Percentiles rank a stretch among this genome's conserved stretches.
These are phyloP conservation scores for Wickerhamiella domercqiae DNA, from an alignment of 805 yeast genomes.

Conservation along the genomic window DNA sequence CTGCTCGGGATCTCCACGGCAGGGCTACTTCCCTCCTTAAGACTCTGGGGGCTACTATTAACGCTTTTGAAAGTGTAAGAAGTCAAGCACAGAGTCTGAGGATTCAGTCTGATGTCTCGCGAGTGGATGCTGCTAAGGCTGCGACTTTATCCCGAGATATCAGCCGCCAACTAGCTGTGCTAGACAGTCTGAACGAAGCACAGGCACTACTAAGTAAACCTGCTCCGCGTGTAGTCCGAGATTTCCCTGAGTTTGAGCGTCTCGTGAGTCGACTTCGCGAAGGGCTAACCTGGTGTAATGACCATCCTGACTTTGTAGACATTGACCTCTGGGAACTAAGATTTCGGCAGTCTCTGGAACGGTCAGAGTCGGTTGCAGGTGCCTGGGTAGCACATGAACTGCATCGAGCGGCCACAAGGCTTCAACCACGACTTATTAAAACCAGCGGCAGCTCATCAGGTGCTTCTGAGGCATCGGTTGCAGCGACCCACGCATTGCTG, in stretches of 20 bases:
- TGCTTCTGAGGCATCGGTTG: constrained; percentile 4
- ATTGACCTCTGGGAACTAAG: constrained; percentile 51
- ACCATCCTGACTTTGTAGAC: constrained; percentile 49
- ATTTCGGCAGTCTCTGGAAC: constrained; percentile 68
- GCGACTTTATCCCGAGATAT: no score
- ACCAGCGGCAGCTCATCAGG: no score
- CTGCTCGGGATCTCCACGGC: no score
- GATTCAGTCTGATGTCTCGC: no score
- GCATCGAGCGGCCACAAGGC: constrained; percentile 15
- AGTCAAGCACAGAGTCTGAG: no score
- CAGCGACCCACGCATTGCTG: constrained; percentile 12
- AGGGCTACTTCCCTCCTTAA: no score
- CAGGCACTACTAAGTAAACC: constrained; percentile 54
- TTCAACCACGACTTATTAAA: constrained; percentile 3
- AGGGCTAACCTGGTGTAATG: constrained; percentile 45
- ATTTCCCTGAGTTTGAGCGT: constrained; percentile 34
- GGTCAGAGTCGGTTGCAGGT: constrained; percentile 60
- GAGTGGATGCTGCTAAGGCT: no score
- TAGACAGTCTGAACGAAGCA: constrained; percentile 51
- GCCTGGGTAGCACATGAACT: constrained; percentile 38
- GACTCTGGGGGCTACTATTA: no score
- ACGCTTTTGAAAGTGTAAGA: no score
- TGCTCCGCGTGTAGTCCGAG: constrained; percentile 51
- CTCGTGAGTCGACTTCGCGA: constrained; percentile 45
- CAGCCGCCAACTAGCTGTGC: constrained; percentile 12